Evolutionary conservation across 495 filamentous ascomycete species (phyloP).

Genomic region (Trichoderma orchidacearum): DNA sequence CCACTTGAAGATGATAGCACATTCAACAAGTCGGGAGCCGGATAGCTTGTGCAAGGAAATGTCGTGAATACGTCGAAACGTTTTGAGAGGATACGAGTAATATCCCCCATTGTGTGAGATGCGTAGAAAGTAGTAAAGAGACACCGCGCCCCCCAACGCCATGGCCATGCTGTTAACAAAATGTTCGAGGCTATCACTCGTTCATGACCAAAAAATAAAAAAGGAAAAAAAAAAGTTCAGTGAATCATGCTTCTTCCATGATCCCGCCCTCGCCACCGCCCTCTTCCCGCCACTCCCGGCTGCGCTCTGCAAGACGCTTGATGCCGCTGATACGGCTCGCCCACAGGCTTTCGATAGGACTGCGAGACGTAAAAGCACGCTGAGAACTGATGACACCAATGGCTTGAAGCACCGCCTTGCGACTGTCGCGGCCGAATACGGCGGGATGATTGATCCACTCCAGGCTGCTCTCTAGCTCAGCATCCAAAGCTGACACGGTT

Average conservation of each 20-base stretch:
- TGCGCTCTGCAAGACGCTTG: slow-evolving; percentile 61
- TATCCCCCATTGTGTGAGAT: too few relatives aligned
- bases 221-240: too few relatives aligned
- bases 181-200: not conserved
- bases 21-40: not conserved
- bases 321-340: slow-evolving; percentile 66
- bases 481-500: slow-evolving; percentile 77
- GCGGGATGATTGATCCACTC: slow-evolving; percentile 98
- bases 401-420: slow-evolving; percentile 90
- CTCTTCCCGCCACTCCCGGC: slow-evolving; percentile 76
- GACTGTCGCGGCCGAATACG: slow-evolving; percentile 85
- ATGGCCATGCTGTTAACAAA: not conserved
- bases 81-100: not conserved
- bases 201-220: not conserved
- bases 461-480: slow-evolving; percentile 81
- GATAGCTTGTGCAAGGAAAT: not conserved
- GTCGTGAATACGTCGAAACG: not conserved
- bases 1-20: not conserved
- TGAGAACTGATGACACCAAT: slow-evolving; percentile 95
- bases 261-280: slow-evolving; percentile 67
- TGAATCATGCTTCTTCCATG: slow-evolving; percentile 49
- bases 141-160: not conserved
- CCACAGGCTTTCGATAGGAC: slow-evolving; percentile 74
- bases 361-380: slow-evolving; percentile 86
- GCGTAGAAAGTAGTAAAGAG: too few relatives aligned